phyloP scores from a whole-genome alignment of 768 basidiomycete genomes.

The Boletus edulis region DNA sequence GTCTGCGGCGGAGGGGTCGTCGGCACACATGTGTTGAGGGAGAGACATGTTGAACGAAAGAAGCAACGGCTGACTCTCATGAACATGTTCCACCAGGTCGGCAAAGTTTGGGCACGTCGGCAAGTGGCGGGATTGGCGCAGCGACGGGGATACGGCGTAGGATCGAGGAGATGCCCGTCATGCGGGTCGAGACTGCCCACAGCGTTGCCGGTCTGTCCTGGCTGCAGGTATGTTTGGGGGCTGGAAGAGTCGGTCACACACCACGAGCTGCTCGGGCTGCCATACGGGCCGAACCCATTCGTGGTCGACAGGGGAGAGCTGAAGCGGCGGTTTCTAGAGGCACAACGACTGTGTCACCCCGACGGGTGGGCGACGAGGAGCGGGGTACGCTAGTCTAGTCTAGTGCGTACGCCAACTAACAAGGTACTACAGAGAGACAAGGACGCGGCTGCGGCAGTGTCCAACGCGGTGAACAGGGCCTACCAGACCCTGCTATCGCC shows the following conservation, averaged over 20 bases:
- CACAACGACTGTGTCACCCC: constrained; percentile 81
- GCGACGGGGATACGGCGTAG: constrained; percentile 15
- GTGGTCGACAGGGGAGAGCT: constrained; percentile 58
- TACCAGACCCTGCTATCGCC: constrained; percentile 76
- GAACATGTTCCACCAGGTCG: constrained; percentile 15
- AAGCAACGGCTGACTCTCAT: background rate
- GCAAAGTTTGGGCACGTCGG: constrained; percentile 7
- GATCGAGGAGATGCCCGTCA: constrained; percentile 47
- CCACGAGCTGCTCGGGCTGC: constrained; percentile 67
- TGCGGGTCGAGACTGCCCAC: constrained; percentile 63
- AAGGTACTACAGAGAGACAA: constrained; percentile 20
- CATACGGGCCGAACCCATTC: constrained; percentile 67
- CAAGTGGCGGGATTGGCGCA: background rate
- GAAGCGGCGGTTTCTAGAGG: constrained; percentile 62
- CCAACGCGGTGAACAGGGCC: constrained; percentile 78
- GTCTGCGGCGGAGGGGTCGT: constrained; percentile 42
- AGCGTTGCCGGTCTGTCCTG: constrained; percentile 68
- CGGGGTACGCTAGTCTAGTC: constrained; percentile 39
- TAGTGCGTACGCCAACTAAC: constrained; percentile 7
- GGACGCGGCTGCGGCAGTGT: constrained; percentile 38
- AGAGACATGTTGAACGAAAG: constrained; percentile 23
- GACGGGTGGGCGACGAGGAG: constrained; percentile 78
- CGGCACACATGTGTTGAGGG: constrained; percentile 38
- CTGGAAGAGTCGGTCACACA: constrained; percentile 55
- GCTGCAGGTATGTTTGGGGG: constrained; percentile 66